Evolutionary conservation across 208 protist species (phyloP), one percentile per base, ranked within the genome.

Genomic region (Phytomonas sp.): DNA sequence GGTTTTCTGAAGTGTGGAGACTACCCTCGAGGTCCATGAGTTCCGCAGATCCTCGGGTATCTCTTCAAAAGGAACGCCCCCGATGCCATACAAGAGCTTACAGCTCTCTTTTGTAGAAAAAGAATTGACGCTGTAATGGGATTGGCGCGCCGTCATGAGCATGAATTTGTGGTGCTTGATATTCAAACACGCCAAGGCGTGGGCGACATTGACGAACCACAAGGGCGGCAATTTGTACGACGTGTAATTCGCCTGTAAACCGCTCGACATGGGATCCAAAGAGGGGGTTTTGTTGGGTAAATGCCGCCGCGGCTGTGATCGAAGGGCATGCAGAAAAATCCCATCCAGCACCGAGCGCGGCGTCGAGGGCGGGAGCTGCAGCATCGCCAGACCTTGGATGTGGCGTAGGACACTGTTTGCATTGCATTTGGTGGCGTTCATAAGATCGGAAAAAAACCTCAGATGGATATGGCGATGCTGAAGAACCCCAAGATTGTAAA

Each of bases 401-500:
- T 92, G 88, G 26, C 77, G 77, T 29, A 79, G 82, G 32, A 91
- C 67, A 5, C 73, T 88, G 52, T 83, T 80, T 5, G 91, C 83
- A 63, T 83, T 89, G 71, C 84, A 91, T 36, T 87, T 72, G 40
- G 87, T 82, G 23, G 87, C 78, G 30, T 89, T 66, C 23, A 94
- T 74, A 34, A 85, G 66, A 49, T 79, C 87, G 6, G 88, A 84
- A 66, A 95, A 92, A 69, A 87, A 89, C 68, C 84, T 85, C 59
- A 89, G 87, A 67, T 91, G 80, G 11, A 91, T 67, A 75, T 94
- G 88, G 34, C 91, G 83, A 73, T 96, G 91, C 72, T 94, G 85
- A 71, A 96, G 78, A 23, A 93, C 81, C 30, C 91, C 91, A 8
- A 96, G 80, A 49, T 75, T 80, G 72, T 90, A 87, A 5, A 96